Evolutionary conservation across 331 rosid genomes (phyloP).

Genomic region (Quercus phellos): DNA sequence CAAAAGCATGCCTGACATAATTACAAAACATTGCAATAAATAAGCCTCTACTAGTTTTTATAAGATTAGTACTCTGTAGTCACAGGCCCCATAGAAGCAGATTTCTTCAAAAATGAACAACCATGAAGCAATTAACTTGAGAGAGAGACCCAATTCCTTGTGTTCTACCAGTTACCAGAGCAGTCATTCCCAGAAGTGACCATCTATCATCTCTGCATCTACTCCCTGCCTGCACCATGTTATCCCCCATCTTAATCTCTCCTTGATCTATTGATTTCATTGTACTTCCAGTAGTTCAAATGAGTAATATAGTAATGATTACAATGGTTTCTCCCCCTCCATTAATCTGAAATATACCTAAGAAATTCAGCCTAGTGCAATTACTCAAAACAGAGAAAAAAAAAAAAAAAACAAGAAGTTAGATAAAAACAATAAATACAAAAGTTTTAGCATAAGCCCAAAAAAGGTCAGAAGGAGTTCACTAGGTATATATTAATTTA

Average conservation of each 20-base stretch:
- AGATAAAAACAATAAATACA: too few relatives aligned
- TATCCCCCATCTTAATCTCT: background rate
- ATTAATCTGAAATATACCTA: too few relatives aligned
- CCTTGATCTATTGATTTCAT: background rate
- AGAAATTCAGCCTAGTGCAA: too few relatives aligned
- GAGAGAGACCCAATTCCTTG: slow-evolving; percentile 61
- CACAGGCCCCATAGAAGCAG: background rate
- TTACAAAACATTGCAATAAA: background rate
- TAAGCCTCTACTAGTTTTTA: background rate
- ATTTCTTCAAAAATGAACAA: too few relatives aligned
- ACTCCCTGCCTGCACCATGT: background rate
- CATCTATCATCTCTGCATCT: slow-evolving; percentile 25
- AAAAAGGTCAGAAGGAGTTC: too few relatives aligned
- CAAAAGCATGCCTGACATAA: slow-evolving; percentile 31
- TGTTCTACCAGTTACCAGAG: slow-evolving; percentile 73
- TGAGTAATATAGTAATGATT: too few relatives aligned
- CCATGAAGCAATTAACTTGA: background rate
- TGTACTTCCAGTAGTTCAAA: background rate
- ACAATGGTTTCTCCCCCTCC: too few relatives aligned
- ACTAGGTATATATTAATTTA: too few relatives aligned
- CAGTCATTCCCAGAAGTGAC: slow-evolving; percentile 55
- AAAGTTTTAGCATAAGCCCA: too few relatives aligned
- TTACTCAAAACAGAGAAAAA: too few relatives aligned
- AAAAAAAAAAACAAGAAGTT: too few relatives aligned
- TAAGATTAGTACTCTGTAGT: background rate